Evolutionary conservation across 176 grass and related monocot genomes (phyloP), one percentile per base, ranked within the genome.

Genomic region (Alopecurus myosuroides): DNA sequence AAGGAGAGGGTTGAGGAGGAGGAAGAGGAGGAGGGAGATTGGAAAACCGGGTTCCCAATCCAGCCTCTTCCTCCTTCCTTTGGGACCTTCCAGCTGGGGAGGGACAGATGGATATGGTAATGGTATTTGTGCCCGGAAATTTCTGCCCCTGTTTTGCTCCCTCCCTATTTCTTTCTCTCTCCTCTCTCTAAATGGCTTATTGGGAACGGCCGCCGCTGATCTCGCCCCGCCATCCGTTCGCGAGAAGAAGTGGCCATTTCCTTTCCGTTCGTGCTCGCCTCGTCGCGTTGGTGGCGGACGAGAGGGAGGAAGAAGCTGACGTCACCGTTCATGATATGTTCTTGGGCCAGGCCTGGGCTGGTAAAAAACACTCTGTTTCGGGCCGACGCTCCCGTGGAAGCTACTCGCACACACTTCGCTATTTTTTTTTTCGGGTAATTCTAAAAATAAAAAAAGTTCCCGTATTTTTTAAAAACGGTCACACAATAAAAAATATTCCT

Each of bases 21-120:
- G 51, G 74, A 31, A 40, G 52, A 70, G 51, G 55, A 23, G 68
- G 30, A 76, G 9, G 77, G 49, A 58, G 8, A 60, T 31, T 57
- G 81, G 71, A 67, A 68, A 70, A 67, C 30, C 1, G n/a, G 52
- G 17, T 8, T 78, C 30, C 67, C 65, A 50, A 48, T 66, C 78
- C 73, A 71, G 80, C 82, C 56, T 55, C 74, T 17, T 85, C 77
- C 69, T 73, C 82, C 46, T 74, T 81, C 76, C 58, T 81, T 69
- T 37, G 46, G 22, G 45, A 34, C 9, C 72, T 51, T 50, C 72
- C 72, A 75, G 72, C 42, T 40, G 70, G 42, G 70, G 17, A 9
- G 7, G 3, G 23, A 73, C 3, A 49, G 72, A 33, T 1, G 18
- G 44, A 29, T 20, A 51, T 34, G 45, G 45, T 75, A 51, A 51